Base-by-base conservation (phyloP, 1,284 basidiomycete species). In the Porogramme epimiltina region DNA sequence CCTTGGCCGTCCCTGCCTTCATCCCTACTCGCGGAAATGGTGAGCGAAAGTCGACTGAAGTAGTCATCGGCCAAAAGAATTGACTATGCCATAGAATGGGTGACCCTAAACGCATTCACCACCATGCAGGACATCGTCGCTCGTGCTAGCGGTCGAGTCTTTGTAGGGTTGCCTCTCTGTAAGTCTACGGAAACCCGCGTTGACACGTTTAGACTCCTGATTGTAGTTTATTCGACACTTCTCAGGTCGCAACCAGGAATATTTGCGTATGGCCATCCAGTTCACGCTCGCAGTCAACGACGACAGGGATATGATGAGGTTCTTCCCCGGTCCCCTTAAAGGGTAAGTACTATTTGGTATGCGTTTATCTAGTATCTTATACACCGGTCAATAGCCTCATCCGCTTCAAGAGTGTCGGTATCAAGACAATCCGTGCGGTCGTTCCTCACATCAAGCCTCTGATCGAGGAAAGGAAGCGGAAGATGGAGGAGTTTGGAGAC, bases 91-190 rank as follows among this genome's bases (percentile, higher is more conserved):
- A n/a, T 24, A 58, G 56, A 38, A 22, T 58, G 56, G 56, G 37
- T 25, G 5, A 37, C 42, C n/a, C 36, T 58, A 4, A 42, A 47
- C 6, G 47, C 39, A 2, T 20, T 55, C 18, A 31, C 16, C 3
- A 38, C 54, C 15, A 73, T 78, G 69, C 71, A 70, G 25, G 62
- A 70, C 38, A 59, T 78, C 25, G 69, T 79, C 40, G 73, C 74
- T 9, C 66, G 75, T 28, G 69, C 73, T 25, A 75, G 69, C 52
- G 79, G 77, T 57, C 69, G 76, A 34, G 71, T 75, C 10, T 75
- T 80, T 47, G 71, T 80, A 47, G 77, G 78, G 2, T 49, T 66
- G 4, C 73, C 73, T 5, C 43, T 74, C 5, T 78, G 77, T 68
- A 6, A 76, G 77, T 67, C 28, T 48, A 23, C 9, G 9, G 28